Evolutionary conservation across 2,329 filamentous ascomycete genomes (phyloP), one percentile per base, ranked within the genome.

Genomic region (Gyromitra esculenta): DNA sequence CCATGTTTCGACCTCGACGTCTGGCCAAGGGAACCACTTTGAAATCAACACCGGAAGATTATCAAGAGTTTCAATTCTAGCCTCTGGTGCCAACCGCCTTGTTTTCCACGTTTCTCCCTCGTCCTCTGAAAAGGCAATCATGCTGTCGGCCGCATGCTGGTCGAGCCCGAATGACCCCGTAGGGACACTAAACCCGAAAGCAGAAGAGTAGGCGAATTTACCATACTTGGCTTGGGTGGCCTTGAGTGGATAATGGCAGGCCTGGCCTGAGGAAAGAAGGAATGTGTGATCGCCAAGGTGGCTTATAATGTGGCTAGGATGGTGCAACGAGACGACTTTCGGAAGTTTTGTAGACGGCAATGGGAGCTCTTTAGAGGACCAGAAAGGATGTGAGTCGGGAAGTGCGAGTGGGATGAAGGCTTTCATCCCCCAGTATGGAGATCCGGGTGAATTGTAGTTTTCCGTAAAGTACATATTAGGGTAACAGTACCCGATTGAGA

Each of bases 171-270:
- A 92, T 18, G 89, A 87, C 0, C 92, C 92, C 0, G 91, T 92
- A 0, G 92, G 91, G 0, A 94, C 92, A 0, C 90, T 92, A 84
- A 94, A 94, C 21, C 87, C 91, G 82, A 92, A 94, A 0, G 90
- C 88, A 67, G 90, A 90, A 81, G 89, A 91, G 83, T 94, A 94
- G 5, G 91, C 91, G 81, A 94, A 94, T 76, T 89, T 88, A 60
- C 92, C 92, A 82, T 94, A 94, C 81, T 94, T 94, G 77, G 92
- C 91, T 82, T 94, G 91, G 0, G 91, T 92, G 69, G 91, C 91
- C 83, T 92, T 92, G 86, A 94, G 90, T 0, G 92, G 90, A 82
- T 94, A 94, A 82, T 91, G 90, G 83, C 92, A 94, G n/a, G 90
- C 90, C 82, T 95, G 92, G 0, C 92, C 92, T 0, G 90, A 92